A percentile compares a stretch with the other conserved stretches of the same genome.
phyloP scores from a whole-genome alignment of 805 yeast species.

The Henningerozyma blattae region DNA sequence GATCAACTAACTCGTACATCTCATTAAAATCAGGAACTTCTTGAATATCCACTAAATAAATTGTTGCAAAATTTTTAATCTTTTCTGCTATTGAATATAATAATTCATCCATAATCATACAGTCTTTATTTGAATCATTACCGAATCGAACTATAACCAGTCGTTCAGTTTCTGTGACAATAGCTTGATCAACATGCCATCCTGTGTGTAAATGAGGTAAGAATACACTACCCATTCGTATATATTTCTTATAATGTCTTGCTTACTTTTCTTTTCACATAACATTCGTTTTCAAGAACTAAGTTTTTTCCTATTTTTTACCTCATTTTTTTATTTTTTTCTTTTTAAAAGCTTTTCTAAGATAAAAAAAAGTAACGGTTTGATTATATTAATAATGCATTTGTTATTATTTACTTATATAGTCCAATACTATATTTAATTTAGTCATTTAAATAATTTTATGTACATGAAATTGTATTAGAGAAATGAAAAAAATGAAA shows the following conservation, averaged over 20 bases:
- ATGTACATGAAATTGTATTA: too few species aligned
- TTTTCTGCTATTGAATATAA: conserved; percentile 70
- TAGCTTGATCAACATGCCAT: conserved; percentile 98
- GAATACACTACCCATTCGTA: conserved; percentile 66
- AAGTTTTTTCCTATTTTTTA: too few species aligned
- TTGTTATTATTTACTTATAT: too few species aligned
- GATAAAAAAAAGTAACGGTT: too few species aligned
- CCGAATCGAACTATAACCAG: conserved; percentile 87
- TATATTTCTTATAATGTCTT: not conserved
- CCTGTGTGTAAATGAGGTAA: conserved; percentile 73
- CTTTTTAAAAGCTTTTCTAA: too few species aligned
- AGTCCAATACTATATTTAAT: too few species aligned
- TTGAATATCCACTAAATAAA: conserved; percentile 80
- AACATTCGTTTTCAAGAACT: too few species aligned
- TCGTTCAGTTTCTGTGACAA: conserved; percentile 81
- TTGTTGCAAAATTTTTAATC: conserved; percentile 75
- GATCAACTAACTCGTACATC: conserved; percentile 47
- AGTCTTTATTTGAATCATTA: conserved; percentile 57
- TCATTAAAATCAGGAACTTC: conserved; percentile 82
- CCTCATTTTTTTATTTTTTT: too few species aligned
- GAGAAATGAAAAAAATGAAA: too few species aligned
- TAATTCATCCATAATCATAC: conserved; percentile 85
- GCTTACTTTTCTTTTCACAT: not conserved
- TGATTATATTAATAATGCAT: too few species aligned
- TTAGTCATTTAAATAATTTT: too few species aligned